These are phyloP conservation scores for Panellus pusillus DNA, from an alignment of 768 basidiomycete genomes.

Conservation along the genomic window DNA sequence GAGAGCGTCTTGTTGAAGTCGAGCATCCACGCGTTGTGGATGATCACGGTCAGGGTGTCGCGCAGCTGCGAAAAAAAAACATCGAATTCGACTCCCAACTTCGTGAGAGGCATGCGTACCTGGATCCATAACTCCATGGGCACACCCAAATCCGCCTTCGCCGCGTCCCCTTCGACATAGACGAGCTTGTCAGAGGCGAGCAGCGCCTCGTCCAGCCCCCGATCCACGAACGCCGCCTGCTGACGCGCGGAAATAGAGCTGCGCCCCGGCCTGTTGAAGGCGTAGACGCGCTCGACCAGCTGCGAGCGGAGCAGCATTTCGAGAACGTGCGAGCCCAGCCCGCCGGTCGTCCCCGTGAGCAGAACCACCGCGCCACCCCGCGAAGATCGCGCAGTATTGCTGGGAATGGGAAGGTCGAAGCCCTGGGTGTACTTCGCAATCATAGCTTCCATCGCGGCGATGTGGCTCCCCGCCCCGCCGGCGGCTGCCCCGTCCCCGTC, in stretches of 20 bases:
- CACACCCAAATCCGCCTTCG: slow-evolving; percentile 31
- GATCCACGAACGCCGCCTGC: slow-evolving; percentile 31
- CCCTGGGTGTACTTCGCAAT: slow-evolving; percentile 9
- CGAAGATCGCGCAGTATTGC: neutral
- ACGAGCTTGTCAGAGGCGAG: slow-evolving; percentile 33
- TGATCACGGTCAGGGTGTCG: slow-evolving; percentile 33
- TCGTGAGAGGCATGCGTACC: too few relatives aligned
- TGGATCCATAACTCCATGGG: slow-evolving; percentile 26
- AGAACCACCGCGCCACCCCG: slow-evolving; percentile 27
- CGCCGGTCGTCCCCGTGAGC: slow-evolving; percentile 45
- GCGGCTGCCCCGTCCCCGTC: neutral
- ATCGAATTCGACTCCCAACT: neutral
- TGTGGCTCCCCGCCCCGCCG: neutral
- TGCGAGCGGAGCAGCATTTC: slow-evolving; percentile 26
- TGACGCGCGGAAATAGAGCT: slow-evolving; percentile 28
- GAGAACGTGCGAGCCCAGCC: slow-evolving; percentile 39
- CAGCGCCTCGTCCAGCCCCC: slow-evolving; percentile 29
- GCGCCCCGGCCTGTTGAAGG: slow-evolving; percentile 28
- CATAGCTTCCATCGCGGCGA: slow-evolving; percentile 6
- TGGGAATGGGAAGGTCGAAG: neutral
- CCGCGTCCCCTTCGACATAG: slow-evolving; percentile 37
- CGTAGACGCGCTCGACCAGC: slow-evolving; percentile 29
- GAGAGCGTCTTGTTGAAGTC: slow-evolving; percentile 45
- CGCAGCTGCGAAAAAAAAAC: slow-evolving; percentile 29
- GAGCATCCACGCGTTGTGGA: slow-evolving; percentile 50